Base-by-base conservation (phyloP, 2,329 filamentous ascomycete species). In the Trichoderma sp. region DNA sequence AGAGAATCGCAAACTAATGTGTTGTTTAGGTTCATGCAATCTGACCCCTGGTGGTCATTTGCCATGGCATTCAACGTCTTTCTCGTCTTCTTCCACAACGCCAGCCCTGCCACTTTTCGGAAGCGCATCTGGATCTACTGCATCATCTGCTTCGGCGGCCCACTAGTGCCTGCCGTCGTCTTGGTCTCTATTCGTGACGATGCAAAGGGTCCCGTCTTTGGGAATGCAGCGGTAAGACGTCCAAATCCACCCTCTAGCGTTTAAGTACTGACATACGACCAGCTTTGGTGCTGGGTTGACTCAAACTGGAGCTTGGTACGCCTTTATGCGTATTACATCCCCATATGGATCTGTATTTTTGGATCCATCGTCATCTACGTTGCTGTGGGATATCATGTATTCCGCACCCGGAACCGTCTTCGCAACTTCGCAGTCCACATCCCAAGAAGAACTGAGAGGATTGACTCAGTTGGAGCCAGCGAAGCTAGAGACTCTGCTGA, bases 61-160 rank as follows among this genome's bases (percentile, higher is more conserved):
- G 90, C 90, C 70, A 94, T 94, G 91, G 90, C 92, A 0, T 83
- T 90, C 73, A 94, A 94, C 71, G 92, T 94, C 66, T 92, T 90
- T 75, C 83, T 94, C 59, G 86, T 88, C 48, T 87, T 88, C 73
- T 88, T 87, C 77, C 81, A 81, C 73, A 82, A 84, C 19, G 84
- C 83, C 10, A 83, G 83, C 57, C 85, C 85, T 0, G 87, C 87
- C 1, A 87, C 88, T 61, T 92, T 93, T 73, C 84, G 86, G 17
- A 85, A 86, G 59, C 91, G 91, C 73, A 84, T 89, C 63, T 91
- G 89, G 84, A 84, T 87, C 57, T 94, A 94, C 75, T 83, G 88
- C 25, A 52, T 88, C 0, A 77, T 88, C 54, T 92, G 90, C 75
- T 94, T 93, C 68, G 91, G 91, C 0, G 73, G 90, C 0, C 91